Base-by-base conservation (phyloP, 164 flowering plant species). In the Dillenia suffruticosa region DNA sequence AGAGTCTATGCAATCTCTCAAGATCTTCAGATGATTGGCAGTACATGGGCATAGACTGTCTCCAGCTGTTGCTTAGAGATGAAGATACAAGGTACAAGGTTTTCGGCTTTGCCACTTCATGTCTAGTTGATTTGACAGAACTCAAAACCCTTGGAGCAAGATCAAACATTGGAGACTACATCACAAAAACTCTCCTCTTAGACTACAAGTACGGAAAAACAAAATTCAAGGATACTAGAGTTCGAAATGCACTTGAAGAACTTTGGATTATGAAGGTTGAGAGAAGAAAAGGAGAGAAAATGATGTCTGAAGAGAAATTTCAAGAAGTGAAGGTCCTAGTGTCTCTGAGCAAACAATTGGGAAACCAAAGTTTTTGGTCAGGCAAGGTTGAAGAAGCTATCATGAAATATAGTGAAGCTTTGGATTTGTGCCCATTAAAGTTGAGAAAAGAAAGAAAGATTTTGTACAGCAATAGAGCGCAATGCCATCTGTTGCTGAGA, bases 1-100 rank as follows among this genome's bases (percentile, higher is more conserved):
- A 72, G 49, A 62, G 53, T 62, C 80, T 89, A 5, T 81, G 90
- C 59, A 84, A 89, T 55, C 77, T 85, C 40, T 80, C 93, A 0
- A 76, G 94, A 68, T 89, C 97, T 44, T 91, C 94, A 1, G 93
- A 84, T 59, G 94, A 89, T 67, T 91, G 96, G 97, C 97, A 91
- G 57, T 89, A 91, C 61, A 81, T 89, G 83, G 94, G 81, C 5
- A 79, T 89, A 9, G 96, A 91, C 66, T 89, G 93, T 69, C 82
- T 91, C 44, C 63, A 87, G 0, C 45, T 82, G 6, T 83, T 91
- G 12, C 81, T 89, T 51, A 72, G 77, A 67, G 97, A 91, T 71
- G 73, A 68, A 60, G 71, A 63, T 32, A 82, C 91, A 8, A 81
- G 93, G 72, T 56, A 70, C 76, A 70, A 70, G 55, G 87, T 87